A percentile compares a stretch with the other conserved stretches of the same genome.
phyloP scores from a whole-genome alignment of 2,329 filamentous ascomycete species.

The Monilinia polystroma region DNA sequence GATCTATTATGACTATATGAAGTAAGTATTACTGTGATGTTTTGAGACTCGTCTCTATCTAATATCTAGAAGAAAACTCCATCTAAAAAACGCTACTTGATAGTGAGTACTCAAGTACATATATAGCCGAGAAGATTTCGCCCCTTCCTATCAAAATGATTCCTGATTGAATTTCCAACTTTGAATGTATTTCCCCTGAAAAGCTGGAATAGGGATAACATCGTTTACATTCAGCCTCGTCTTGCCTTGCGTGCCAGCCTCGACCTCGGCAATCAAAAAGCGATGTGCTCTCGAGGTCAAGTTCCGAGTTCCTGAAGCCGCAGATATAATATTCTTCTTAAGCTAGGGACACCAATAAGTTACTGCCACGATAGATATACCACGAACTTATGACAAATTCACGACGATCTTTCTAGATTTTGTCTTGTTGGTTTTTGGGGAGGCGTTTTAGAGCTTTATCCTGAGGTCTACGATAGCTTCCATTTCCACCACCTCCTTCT shows the following conservation, averaged over 20 bases:
- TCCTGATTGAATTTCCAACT: no score
- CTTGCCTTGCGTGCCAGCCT: not conserved
- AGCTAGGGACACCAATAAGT: not conserved
- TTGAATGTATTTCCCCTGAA: no score
- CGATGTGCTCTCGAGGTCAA: not conserved
- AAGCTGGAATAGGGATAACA: no score
- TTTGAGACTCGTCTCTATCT: not conserved
- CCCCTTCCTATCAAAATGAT: no score
- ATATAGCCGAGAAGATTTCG: no score
- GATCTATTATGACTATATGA: no score
- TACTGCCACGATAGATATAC: not conserved
- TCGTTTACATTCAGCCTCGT: not conserved
- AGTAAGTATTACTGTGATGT: no score
- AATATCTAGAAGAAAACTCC: no score
- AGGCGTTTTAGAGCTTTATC: not conserved
- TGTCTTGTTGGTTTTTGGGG: not conserved
- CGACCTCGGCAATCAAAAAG: slow-evolving; percentile 14
- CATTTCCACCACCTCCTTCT: not conserved
- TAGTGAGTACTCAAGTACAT: no score
- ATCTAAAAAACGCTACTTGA: no score
- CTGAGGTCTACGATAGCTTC: not conserved
- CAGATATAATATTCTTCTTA: not conserved
- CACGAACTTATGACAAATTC: no score
- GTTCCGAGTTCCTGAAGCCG: not conserved
- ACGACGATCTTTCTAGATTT: not conserved